These are phyloP conservation scores for Neurospora sp. DNA, from an alignment of 495 filamentous ascomycete genomes.

Conservation along the genomic window DNA sequence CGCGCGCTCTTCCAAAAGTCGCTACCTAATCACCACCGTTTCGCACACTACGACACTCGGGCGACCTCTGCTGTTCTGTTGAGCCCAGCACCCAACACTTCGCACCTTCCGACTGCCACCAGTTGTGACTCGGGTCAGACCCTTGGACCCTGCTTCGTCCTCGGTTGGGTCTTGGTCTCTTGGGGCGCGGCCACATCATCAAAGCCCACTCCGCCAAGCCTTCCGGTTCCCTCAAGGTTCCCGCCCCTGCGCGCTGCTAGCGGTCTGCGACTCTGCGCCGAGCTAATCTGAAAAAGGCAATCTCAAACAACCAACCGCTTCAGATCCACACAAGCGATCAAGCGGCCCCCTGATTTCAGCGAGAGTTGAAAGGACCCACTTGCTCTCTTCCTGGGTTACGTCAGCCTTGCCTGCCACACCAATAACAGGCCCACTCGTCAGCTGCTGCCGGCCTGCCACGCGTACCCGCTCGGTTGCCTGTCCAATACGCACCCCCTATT, in stretches of 20 bases:
- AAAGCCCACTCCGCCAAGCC: slow-evolving; percentile 1
- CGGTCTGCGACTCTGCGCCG: not conserved
- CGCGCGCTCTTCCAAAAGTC: slow-evolving; percentile 16
- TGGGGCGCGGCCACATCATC: slow-evolving; percentile 20
- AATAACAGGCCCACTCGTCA: not conserved
- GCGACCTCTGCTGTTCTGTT: not conserved
- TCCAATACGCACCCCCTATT: slow-evolving; percentile 1
- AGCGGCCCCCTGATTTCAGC: not conserved
- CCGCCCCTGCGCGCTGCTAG: not conserved
- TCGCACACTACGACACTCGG: not conserved
- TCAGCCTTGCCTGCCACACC: slow-evolving; percentile 10
- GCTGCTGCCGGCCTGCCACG: not conserved
- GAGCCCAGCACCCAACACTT: not conserved
- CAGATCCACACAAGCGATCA: not conserved
- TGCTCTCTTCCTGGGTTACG: slow-evolving; percentile 7
- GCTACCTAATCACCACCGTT: slow-evolving; percentile 7
- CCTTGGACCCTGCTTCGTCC: slow-evolving; percentile 16
- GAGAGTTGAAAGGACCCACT: not conserved
- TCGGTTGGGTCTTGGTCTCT: slow-evolving; percentile 9
- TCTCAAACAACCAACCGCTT: not conserved
- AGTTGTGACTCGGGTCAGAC: slow-evolving; percentile 7
- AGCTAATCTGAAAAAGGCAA: not conserved
- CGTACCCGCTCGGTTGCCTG: not conserved
- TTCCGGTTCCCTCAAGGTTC: not conserved
- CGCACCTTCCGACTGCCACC: slow-evolving; percentile 11